Conservation (phyloP, 805 yeast genomes). For the Ogataea pini region DNA sequence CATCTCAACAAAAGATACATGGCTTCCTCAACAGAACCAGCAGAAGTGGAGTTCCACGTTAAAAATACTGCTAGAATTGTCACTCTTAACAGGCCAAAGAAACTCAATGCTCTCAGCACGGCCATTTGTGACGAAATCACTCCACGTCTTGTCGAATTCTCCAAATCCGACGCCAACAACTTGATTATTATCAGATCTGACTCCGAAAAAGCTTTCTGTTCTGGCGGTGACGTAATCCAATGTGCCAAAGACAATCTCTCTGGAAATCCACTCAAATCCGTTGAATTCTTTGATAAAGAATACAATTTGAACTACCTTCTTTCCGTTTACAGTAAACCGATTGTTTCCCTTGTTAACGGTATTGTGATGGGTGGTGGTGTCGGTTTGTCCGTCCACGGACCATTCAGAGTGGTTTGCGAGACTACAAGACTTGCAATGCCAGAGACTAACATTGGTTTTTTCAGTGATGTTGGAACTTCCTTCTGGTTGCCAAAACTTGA, state of each 20-base stretch:
- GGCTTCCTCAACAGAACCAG: constrained; percentile 23
- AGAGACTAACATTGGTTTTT: constrained; percentile 93
- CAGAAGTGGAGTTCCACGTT: constrained; percentile 64
- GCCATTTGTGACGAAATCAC: constrained; percentile 72
- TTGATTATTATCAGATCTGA: constrained; percentile 67
- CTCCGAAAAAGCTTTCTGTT: constrained; percentile 77
- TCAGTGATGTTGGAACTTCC: constrained; percentile 94
- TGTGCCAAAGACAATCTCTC: constrained; percentile 62
- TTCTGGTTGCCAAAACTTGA: constrained; percentile 84
- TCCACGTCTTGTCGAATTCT: constrained; percentile 75
- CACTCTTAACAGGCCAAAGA: constrained; percentile 74
- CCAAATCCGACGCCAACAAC: constrained; percentile 65
- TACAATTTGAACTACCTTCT: constrained; percentile 78
- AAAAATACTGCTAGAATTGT: constrained; percentile 69
- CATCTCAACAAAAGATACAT: constrained; percentile 23
- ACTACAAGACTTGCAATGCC: constrained; percentile 95
- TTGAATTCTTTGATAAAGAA: constrained; percentile 74
- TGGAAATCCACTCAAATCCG: constrained; percentile 48
- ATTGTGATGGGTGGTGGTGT: constrained; percentile 99
- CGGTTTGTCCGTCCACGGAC: constrained; percentile 85
- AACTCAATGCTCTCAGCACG: constrained; percentile 80
- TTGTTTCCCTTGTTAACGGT: constrained; percentile 85
- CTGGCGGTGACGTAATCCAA: constrained; percentile 94
- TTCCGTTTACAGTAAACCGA: constrained; percentile 84
- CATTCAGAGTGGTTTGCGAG: constrained; percentile 93